A percentile compares a stretch with the other conserved stretches of the same genome.
Conservation (phyloP, 441 rosid species). For the Erodium moschatum region DNA sequence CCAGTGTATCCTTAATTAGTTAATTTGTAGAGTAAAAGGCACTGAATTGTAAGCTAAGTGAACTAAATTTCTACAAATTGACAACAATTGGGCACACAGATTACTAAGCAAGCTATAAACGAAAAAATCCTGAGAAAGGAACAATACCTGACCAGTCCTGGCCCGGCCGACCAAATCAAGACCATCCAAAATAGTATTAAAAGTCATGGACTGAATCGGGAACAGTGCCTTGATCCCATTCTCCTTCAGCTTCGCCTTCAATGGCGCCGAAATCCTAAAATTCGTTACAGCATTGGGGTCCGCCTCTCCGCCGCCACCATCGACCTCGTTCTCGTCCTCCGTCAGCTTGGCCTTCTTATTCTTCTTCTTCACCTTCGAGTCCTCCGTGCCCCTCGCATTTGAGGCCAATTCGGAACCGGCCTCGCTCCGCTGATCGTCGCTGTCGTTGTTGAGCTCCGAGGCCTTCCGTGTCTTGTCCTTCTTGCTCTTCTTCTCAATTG, state of each 20-base stretch:
- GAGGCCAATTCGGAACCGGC: conserved; percentile 47
- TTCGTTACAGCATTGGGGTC: conserved; percentile 57
- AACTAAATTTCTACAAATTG: not conserved
- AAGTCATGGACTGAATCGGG: conserved; percentile 84
- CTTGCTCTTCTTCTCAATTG: no score
- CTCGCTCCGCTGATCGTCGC: conserved; percentile 24
- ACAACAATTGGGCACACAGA: not conserved
- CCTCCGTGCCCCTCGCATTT: conserved; percentile 12
- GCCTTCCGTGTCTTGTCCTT: conserved; percentile 4
- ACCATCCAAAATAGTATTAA: conserved; percentile 60
- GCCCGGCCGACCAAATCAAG: conserved; percentile 87
- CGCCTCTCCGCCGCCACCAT: conserved; percentile 13
- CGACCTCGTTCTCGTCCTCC: conserved; percentile 34
- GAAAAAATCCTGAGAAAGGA: no score
- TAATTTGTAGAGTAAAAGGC: not conserved
- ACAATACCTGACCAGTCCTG: conserved; percentile 76
- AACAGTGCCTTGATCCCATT: conserved; percentile 73
- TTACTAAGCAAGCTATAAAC: conserved; percentile 3
- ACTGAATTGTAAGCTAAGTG: not conserved
- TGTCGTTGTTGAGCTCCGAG: conserved; percentile 28
- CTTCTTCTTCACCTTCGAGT: conserved; percentile 31
- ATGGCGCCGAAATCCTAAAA: conserved; percentile 58
- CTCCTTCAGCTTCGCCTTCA: conserved; percentile 55
- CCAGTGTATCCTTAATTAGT: not conserved
- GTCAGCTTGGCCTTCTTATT: conserved; percentile 41